phyloP scores from a whole-genome alignment of 179 eudicot genomes.

The Beta corolliflora region DNA sequence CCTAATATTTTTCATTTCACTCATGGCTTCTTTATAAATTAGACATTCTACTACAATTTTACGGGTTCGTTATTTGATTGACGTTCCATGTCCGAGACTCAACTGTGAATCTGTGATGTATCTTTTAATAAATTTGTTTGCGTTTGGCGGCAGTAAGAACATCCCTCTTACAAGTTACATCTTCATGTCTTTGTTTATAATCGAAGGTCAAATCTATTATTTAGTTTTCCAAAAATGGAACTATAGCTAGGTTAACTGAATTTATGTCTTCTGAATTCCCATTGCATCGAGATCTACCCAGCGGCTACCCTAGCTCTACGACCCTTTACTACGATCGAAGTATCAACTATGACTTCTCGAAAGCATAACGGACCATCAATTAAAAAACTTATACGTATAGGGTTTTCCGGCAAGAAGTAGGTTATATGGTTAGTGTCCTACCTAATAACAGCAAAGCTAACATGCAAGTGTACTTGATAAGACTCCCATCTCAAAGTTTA shows the following conservation, averaged over 20 bases:
- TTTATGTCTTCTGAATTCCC: background rate
- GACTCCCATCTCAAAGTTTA: too few relatives aligned
- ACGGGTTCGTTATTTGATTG: too few relatives aligned
- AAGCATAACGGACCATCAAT: background rate
- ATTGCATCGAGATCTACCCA: background rate
- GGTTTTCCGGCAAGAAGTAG: background rate
- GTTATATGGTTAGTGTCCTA: background rate
- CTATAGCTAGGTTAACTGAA: background rate
- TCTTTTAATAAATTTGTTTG: background rate
- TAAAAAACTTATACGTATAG: background rate
- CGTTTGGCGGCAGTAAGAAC: slow-evolving; percentile 6
- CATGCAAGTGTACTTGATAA: background rate
- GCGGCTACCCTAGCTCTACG: background rate
- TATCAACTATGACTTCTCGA: background rate
- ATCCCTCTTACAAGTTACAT: background rate
- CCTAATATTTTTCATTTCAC: too few relatives aligned
- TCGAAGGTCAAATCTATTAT: background rate
- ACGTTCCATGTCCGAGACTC: too few relatives aligned
- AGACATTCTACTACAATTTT: too few relatives aligned
- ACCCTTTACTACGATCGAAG: background rate
- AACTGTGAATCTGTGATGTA: too few relatives aligned
- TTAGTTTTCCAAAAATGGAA: background rate
- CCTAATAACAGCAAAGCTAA: background rate
- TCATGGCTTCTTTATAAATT: too few relatives aligned
- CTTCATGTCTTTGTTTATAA: background rate